Evolutionary conservation across 495 filamentous ascomycete species (phyloP), one percentile per base, ranked within the genome.

Genomic region (Stereocaulon alpinum): DNA sequence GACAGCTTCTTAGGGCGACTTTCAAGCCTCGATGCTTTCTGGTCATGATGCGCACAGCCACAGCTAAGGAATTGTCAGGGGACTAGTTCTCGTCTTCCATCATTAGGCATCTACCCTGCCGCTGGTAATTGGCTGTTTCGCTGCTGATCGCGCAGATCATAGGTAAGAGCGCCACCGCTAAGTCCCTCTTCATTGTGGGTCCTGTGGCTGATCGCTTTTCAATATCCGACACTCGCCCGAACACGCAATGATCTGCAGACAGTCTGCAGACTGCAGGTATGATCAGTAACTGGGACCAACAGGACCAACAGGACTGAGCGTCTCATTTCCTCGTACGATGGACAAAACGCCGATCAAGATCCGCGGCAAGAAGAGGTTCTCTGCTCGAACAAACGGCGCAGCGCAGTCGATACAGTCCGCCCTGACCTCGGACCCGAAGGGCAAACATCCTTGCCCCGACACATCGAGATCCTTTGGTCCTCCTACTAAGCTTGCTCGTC

Each of bases 261-360:
- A 40, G 27, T 7, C 4, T 6, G 18, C 1, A 40, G 27, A 14
- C 4, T 6, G 20, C 6, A 15, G 17, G 20, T 22, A n/a, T 34
- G 10, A 11, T 42, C 55, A 43, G 47, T 10, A 3, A 24, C 24
- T 24, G 24, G 24, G 24, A 24, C 24, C 24, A 24, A 24, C 22
- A 24, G 24, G 24, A 24, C 24, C 24, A 24, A 24, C 22, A 24
- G 37, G 4, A 15, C n/a, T 17, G 29, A 40, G 40, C 40, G 27
- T 27, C 32, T 3, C 20, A 37, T n/a, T 27, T 22, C 6, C 9
- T 20, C 40, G 40, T 1, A 20, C 18, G 12, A 59, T 51, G 49
- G 32, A 24, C 3, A 64, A 48, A 56, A 68, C 63, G 7, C 63
- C 66, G 7, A 59, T 68, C 40, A 56, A 37, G 18, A 57, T 68